Evolutionary conservation across 129 eudicot species (phyloP).

Genomic region (Lonicera japonica): DNA sequence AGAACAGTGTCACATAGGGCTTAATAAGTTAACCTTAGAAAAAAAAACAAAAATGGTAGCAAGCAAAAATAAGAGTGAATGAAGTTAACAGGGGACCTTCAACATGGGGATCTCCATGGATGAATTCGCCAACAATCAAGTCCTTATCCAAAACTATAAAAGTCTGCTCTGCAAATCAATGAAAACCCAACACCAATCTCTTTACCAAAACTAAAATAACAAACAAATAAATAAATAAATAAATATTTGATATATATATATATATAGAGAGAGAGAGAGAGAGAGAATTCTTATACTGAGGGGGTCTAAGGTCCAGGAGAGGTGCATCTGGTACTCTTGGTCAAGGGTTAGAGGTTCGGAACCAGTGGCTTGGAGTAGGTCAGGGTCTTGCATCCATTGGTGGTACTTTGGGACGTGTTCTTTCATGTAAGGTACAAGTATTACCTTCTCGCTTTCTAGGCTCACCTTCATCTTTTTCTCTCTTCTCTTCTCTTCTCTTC

Average conservation of each 20-base stretch:
- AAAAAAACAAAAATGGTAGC: no score
- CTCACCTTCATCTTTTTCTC: conserved; percentile 39
- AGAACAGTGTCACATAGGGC: no score
- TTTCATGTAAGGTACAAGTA: conserved; percentile 75
- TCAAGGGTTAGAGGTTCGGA: conserved; percentile 78
- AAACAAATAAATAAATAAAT: background rate
- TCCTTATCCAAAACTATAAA: conserved; percentile 82
- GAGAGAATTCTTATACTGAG: conserved; percentile 51
- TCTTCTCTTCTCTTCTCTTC: background rate
- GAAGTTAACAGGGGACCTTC: no score
- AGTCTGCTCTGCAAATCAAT: conserved; percentile 56
- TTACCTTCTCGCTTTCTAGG: conserved; percentile 68
- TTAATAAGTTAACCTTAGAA: no score
- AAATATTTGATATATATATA: background rate
- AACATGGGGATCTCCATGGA: conserved; percentile 59
- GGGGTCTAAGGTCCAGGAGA: conserved; percentile 91
- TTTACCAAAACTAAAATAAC: background rate
- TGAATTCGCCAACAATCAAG: conserved; percentile 52
- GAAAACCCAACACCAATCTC: background rate
- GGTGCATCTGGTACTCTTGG: conserved; percentile 83
- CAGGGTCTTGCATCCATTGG: conserved; percentile 86
- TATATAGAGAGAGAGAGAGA: background rate
- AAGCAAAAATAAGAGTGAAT: no score
- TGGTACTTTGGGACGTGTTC: conserved; percentile 85
- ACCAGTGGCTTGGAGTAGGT: conserved; percentile 74